Evolutionary conservation across 768 basidiomycete species (phyloP).

Genomic region (Peribolospora kevripleyi): DNA sequence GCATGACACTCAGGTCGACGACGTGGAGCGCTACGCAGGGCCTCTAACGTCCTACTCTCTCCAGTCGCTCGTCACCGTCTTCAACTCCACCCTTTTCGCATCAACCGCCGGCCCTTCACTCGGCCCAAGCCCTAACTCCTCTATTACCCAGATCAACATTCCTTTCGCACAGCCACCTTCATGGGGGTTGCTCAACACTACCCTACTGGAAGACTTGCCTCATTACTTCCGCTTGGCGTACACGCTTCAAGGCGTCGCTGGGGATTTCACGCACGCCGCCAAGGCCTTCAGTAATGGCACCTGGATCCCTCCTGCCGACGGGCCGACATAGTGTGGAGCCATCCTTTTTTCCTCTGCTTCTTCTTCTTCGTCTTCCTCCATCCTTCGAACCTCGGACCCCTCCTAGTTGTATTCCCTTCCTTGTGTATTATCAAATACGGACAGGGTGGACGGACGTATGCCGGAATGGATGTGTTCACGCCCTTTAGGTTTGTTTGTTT

Average conservation of each 20-base stretch:
- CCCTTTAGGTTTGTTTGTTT: too few species aligned
- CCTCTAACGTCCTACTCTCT: slow-evolving; percentile 44
- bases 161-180: slow-evolving; percentile 1
- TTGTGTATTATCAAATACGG: too few species aligned
- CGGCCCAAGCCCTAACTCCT: too few species aligned
- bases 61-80: slow-evolving; percentile 32
- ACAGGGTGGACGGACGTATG: too few species aligned
- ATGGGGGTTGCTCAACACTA: slow-evolving; percentile 28
- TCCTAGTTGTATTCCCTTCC: too few species aligned
- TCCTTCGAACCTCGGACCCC: too few species aligned
- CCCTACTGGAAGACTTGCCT: slow-evolving; percentile 10
- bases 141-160: slow-evolving; percentile 24
- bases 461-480: too few species aligned
- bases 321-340: slow-evolving; percentile 27
- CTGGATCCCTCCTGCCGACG: slow-evolving; percentile 47
- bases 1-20: slow-evolving; percentile 25
- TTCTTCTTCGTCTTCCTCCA: too few species aligned
- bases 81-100: too few species aligned
- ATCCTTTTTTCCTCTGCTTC: too few species aligned
- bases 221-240: slow-evolving; percentile 14
- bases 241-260: slow-evolving; percentile 18
- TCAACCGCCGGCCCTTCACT: too few species aligned
- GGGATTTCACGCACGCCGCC: slow-evolving; percentile 61
- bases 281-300: slow-evolving; percentile 50
- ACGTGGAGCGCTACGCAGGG: slow-evolving; percentile 57